A percentile compares a stretch with the other conserved stretches of the same genome.
Evolutionary conservation across 179 eudicot genomes (phyloP).

Genomic region (Silene noctiflora): DNA sequence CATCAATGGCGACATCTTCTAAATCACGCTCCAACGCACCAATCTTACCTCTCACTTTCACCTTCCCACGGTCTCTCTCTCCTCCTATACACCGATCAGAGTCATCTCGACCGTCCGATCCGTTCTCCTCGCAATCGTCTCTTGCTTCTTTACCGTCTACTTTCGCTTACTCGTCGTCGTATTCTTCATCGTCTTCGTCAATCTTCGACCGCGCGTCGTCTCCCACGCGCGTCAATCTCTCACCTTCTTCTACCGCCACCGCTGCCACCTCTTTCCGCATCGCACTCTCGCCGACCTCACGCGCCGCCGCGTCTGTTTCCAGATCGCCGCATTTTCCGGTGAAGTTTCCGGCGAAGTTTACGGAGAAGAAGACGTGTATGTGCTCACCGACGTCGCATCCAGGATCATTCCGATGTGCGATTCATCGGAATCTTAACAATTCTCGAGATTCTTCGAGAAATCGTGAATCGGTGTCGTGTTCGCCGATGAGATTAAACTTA

Average conservation of each 20-base stretch:
- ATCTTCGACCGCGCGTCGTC: conserved; percentile 54
- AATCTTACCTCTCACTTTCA: conserved; percentile 45
- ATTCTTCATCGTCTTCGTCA: conserved; percentile 31
- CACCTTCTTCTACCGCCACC: conserved; percentile 34
- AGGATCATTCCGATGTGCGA: conserved; percentile 76
- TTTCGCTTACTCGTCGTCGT: conserved; percentile 33
- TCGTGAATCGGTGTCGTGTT: conserved; percentile 29
- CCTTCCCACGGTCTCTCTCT: conserved; percentile 35
- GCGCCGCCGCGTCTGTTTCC: conserved; percentile 39
- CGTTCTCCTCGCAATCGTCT: conserved; percentile 26
- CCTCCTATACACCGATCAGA: neutral
- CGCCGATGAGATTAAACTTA: conserved; percentile 59
- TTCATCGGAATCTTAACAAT: conserved; percentile 44
- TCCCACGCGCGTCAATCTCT: conserved; percentile 71
- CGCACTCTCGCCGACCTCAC: conserved; percentile 52
- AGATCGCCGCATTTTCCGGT: conserved; percentile 27
- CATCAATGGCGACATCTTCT: conserved; percentile 47
- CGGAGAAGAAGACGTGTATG: conserved; percentile 50
- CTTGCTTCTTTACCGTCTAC: conserved; percentile 35
- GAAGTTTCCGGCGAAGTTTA: conserved; percentile 28
- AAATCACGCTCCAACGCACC: conserved; percentile 55
- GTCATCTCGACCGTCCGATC: conserved; percentile 32
- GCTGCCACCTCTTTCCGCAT: conserved; percentile 44
- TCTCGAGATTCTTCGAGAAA: neutral
- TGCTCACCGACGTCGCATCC: conserved; percentile 91